Evolutionary conservation across 2,329 filamentous ascomycete species (phyloP), one percentile per base, ranked within the genome.

Genomic region (Penicillium griseofulvum): DNA sequence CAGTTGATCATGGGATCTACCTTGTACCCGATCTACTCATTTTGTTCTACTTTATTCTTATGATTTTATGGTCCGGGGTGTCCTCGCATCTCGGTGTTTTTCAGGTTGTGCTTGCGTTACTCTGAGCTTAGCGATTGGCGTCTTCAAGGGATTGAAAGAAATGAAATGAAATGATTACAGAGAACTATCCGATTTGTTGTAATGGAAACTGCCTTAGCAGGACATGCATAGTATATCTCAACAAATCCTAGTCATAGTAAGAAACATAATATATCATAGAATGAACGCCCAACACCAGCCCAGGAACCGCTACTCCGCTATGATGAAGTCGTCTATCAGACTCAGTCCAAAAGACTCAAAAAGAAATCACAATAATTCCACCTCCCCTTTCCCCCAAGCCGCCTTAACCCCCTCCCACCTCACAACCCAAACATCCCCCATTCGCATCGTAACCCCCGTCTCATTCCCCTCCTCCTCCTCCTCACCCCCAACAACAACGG

Each of bases 341-440:
- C 39, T 52, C 17, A 29, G 12, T 14, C 26, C 14, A 33, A 42
- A 46, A 42, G 7, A 28, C 39, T 31, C 14, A n/a, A 22, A 22
- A 22, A 14, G 17, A 38, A 16, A 50, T 66, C 59, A 78, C 57
- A 78, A 66, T 56, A 79, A 60, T 59, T 79, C 77, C 31, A 79
- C 65, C 50, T 77, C 74, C 33, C 76, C 76, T 57, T 63, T 68
- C 57, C 67, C 70, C 69, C 76, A 78, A 29, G 74, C 76, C 47
- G 52, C 63, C 71, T 86, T 90, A 1, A 91, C 84, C 69, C 91
- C 90, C 14, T 89, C 89, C 82, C 87, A 89, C 59, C 87, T 76
- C 31, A 91, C 80, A 60, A 89, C 86, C 69, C 88, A 78, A 28
- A 90, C 79, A 73, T 91, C 81, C 49, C 86, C 83, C 70, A 84